A percentile compares a stretch with the other conserved stretches of the same genome.
phyloP scores from a whole-genome alignment of 2,329 filamentous ascomycete genomes.

The Teratosphaeria viscida region DNA sequence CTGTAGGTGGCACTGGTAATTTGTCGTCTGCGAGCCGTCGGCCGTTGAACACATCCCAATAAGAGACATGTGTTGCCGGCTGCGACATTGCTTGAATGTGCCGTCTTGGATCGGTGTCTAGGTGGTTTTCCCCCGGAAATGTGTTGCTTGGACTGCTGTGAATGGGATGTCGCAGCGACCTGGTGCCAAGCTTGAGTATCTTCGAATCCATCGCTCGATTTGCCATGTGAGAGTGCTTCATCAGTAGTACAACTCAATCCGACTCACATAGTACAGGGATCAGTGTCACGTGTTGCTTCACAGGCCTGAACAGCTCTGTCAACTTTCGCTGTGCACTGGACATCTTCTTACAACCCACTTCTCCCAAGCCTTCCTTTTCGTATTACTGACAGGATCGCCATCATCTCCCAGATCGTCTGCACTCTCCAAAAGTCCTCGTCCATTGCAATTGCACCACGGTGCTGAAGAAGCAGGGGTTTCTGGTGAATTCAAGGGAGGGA shows the following conservation, averaged over 20 bases:
- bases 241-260: neutral
- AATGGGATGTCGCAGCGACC: neutral
- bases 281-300: neutral
- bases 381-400: constrained; percentile 35
- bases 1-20: neutral
- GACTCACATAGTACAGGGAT: neutral
- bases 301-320: neutral
- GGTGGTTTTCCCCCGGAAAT: neutral
- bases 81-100: neutral
- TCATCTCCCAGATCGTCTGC: constrained; percentile 40
- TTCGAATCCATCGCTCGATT: neutral
- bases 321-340: constrained; percentile 16
- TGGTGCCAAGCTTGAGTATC: neutral
- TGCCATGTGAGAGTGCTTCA: neutral
- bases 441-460: constrained; percentile 37
- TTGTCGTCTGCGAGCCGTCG: neutral
- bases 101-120: neutral
- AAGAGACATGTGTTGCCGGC: neutral
- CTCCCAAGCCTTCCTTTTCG: constrained; percentile 46
- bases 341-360: constrained; percentile 44
- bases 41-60: neutral
- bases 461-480: constrained; percentile 32
- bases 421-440: constrained; percentile 26
- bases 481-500: constrained; percentile 32
- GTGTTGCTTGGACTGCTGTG: neutral